Evolutionary conservation across 2,329 filamentous ascomycete species (phyloP), one percentile per base, ranked within the genome.

Genomic region (Eutypella sp.): DNA sequence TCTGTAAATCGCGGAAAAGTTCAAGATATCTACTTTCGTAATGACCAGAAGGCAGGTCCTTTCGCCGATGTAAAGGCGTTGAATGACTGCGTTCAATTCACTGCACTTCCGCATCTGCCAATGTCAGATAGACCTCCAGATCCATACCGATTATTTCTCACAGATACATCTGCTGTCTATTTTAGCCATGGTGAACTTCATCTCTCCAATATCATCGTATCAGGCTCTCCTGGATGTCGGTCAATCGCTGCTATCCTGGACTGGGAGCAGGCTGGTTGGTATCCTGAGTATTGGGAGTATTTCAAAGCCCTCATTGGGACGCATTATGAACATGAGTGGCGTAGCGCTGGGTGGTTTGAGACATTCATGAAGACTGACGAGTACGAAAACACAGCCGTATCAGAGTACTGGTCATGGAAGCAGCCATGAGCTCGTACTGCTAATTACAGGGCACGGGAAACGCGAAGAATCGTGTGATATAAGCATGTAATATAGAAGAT

Each of bases 271-370:
- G 51, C 62, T 11, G 63, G 62, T 2, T 65, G 61, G 59, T 65
- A 63, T 50, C 62, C 63, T 5, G 52, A 49, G 19, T 64, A 65
- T 42, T 65, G 62, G 61, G 63, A 65, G 48, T 61, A 55, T 44
- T 60, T 52, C 29, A 65, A 64, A 50, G 40, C 57, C 27, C 29
- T 55, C 3, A 56, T 45, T 37, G 54, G 44, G 23, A 47, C 54
- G 40, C 40, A 48, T 3, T 29, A 41, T 10, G 11, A 33, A 9
- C 51, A 57, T 39, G 49, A 55, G 22, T 56, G 52, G 53, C 50
- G 47, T 15, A 33, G 11, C 13, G 47, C 42, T 23, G 53, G 52
- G 16, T 59, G 55, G 54, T 38, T 40, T 39, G 55, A 50, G 13
- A 53, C 52, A 39, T 31, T 60, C 20, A 48, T 46, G n/a, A 45